A percentile compares a stretch with the other conserved stretches of the same genome.
Conservation (phyloP, 208 protist species). For the Crithidia acanthocephali region DNA sequence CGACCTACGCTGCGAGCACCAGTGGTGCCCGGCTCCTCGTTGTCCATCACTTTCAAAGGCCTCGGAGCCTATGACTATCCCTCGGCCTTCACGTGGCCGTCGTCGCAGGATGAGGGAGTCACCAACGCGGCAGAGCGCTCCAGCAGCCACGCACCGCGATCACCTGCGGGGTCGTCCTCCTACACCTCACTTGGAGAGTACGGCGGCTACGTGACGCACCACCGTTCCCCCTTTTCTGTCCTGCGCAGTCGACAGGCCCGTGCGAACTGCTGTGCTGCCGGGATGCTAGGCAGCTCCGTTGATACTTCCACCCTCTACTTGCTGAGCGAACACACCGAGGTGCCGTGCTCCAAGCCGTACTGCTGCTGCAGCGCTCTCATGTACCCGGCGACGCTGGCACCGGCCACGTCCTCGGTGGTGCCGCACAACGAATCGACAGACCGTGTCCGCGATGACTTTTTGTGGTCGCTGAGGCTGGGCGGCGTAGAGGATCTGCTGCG, state of each 20-base stretch:
- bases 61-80: slow-evolving; percentile 31
- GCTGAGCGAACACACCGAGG: not conserved
- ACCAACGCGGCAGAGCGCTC: not conserved
- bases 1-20: slow-evolving; percentile 1
- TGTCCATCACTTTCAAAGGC: slow-evolving; percentile 28
- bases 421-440: slow-evolving; percentile 25
- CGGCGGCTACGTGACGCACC: slow-evolving; percentile 12
- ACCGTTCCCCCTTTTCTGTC: slow-evolving; percentile 73
- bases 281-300: slow-evolving; percentile 29
- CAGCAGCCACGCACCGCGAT: not conserved
- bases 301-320: slow-evolving; percentile 7
- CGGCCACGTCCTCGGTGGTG: not conserved
- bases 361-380: slow-evolving; percentile 35
- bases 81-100: slow-evolving; percentile 29
- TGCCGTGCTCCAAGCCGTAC: slow-evolving; percentile 14
- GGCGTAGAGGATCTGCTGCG: slow-evolving; percentile 40
- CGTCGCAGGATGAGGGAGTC: slow-evolving; percentile 7
- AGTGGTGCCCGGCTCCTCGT: not conserved
- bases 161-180: not conserved
- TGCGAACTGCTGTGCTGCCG: slow-evolving; percentile 45
- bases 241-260: slow-evolving; percentile 48
- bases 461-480: slow-evolving; percentile 69
- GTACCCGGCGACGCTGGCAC: slow-evolving; percentile 30
- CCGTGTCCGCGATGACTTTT: slow-evolving; percentile 57
- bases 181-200: not conserved